These are phyloP conservation scores for Fusarium brevicatenulatum DNA, from an alignment of 2,329 filamentous ascomycete genomes.

Conservation along the genomic window DNA sequence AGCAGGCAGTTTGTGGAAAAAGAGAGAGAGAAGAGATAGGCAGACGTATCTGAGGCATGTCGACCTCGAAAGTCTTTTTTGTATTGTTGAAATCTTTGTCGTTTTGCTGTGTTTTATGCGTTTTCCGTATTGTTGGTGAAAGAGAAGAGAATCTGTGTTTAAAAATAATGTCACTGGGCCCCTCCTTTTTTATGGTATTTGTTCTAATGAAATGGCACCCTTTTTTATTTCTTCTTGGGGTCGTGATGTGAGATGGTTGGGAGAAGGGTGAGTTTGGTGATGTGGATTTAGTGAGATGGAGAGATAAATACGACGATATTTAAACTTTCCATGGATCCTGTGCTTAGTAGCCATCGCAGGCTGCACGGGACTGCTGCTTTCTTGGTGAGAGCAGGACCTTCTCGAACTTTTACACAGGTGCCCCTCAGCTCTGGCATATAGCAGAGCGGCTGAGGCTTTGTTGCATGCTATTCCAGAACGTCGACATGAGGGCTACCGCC, in stretches of 20 bases:
- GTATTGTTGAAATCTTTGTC: conserved; percentile 16
- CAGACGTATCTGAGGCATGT: conserved; percentile 25
- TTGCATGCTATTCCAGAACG: background rate
- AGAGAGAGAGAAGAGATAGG: conserved; percentile 23
- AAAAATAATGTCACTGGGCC: background rate
- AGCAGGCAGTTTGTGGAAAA: background rate
- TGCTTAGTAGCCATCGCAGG: no score
- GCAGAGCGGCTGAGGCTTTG: background rate
- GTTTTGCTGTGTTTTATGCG: background rate
- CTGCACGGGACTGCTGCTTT: background rate
- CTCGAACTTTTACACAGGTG: background rate
- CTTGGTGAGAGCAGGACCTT: no score
- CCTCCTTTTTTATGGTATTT: conserved; percentile 12
- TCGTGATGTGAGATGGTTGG: background rate
- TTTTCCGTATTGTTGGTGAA: conserved; percentile 11
- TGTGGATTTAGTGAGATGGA: background rate
- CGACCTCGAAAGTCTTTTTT: conserved; percentile 15
- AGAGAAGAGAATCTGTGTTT: background rate
- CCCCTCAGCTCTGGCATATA: background rate
- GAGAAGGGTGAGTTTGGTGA: background rate
- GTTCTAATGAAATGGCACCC: conserved; percentile 39
- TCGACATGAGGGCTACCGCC: fast-evolving
- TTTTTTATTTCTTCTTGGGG: conserved; percentile 20
- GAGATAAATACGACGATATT: background rate
- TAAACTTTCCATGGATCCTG: background rate